Base-by-base conservation (phyloP, 345 rosid species). In the Populus simonii region DNA sequence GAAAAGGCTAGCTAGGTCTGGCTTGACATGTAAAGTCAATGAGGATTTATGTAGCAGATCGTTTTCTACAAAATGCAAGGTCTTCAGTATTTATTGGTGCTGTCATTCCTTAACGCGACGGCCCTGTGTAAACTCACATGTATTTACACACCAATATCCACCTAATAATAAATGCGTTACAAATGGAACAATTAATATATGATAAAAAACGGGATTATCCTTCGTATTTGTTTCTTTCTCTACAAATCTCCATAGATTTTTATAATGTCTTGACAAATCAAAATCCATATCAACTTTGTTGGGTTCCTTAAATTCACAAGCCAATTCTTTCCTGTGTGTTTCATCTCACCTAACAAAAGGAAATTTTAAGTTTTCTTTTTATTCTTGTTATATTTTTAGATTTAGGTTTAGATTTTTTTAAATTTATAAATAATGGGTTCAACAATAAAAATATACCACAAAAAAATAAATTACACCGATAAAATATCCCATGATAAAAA, bases 131-230 rank as follows among this genome's bases (percentile, higher is more conserved):
- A 63, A 70, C 22, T 39, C 61, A 41, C 39, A 22, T 39, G 70
- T 51, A 72, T 75, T 72, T 66, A 79, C 49, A 76, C 49, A 35
- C 75, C 12, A 27, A 27, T 27, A 11, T 62, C 57, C 47, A 61
- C 79, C 31, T 22, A 59, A 35, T 77, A 78, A 74, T 83, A 84
- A 86, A 86, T 86, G 89, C 84, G 51, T 70, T 65, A 65, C 66
- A 76, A 76, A 76, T 66, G 74, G 45, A 41, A 41, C 11, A 10
- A 10, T 41, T 10, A 10, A 10, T 41, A 33, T 74, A 81, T 29
- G 78, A 63, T 45, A 27, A 47, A 63, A 29, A 27, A 47, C 38
- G 33, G 74, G 79, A 72, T 33, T 83, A n/a, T 57, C 27, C 45
- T 75, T 72, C 51, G 31, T 41, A 38, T 59, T 71, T 51, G 76